Conservation (phyloP, 257 asterid genomes). For the Agastache rugosa region DNA sequence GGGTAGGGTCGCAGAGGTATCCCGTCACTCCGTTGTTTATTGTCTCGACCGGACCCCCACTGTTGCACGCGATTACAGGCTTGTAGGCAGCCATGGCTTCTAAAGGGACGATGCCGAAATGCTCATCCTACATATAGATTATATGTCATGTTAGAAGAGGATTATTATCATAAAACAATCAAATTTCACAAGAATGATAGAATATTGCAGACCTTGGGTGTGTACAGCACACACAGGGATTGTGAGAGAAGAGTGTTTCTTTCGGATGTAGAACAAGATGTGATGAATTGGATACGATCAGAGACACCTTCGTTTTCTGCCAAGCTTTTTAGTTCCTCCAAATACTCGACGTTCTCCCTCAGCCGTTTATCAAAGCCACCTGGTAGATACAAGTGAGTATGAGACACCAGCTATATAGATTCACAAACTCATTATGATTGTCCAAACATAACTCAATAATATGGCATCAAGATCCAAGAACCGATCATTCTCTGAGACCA, state of each 20-base stretch:
- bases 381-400: constrained; percentile 30
- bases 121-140: constrained; percentile 69
- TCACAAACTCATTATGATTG: neutral
- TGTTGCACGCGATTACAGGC: constrained; percentile 93
- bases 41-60: constrained; percentile 96
- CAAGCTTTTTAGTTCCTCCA: constrained; percentile 76
- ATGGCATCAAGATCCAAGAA: neutral
- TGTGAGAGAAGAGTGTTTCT: constrained; percentile 74
- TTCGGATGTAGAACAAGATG: constrained; percentile 89
- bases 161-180: neutral
- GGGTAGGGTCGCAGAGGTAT: constrained; percentile 78
- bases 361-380: constrained; percentile 95
- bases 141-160: constrained; percentile 8
- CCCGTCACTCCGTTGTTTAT: constrained; percentile 76
- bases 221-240: constrained; percentile 83
- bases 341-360: constrained; percentile 86
- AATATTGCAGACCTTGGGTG: constrained; percentile 68
- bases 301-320: constrained; percentile 77
- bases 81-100: constrained; percentile 98
- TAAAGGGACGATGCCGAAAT: constrained; percentile 95
- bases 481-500: neutral
- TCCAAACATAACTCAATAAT: neutral
- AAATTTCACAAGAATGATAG: constrained; percentile 1
- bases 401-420: constrained; percentile 6
- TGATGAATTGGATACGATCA: constrained; percentile 62